phyloP scores from a whole-genome alignment of 2,329 filamentous ascomycete genomes.

The Diaporthe vexans region DNA sequence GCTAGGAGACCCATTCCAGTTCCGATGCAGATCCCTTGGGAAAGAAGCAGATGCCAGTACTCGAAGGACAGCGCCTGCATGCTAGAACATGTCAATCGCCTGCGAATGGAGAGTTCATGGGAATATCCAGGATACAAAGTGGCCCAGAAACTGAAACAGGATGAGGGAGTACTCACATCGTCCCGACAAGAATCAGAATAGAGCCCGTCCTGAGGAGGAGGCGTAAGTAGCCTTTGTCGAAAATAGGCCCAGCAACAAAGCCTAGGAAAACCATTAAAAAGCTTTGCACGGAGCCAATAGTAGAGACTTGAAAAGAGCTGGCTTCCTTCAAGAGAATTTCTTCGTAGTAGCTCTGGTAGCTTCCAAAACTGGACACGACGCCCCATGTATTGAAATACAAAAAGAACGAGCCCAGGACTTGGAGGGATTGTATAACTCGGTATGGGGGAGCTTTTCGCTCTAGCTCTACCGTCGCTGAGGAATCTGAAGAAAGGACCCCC shows the following conservation, averaged over 20 bases:
- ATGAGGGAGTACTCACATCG: slow-evolving; percentile 49
- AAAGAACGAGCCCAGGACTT: slow-evolving; percentile 65
- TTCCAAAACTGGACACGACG: slow-evolving; percentile 54
- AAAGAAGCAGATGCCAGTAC: slow-evolving; percentile 57
- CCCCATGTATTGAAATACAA: slow-evolving; percentile 54
- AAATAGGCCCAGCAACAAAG: slow-evolving; percentile 56
- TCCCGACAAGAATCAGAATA: slow-evolving; percentile 54
- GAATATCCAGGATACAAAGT: neutral
- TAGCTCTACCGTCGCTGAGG: slow-evolving; percentile 34
- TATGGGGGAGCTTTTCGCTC: slow-evolving; percentile 32
- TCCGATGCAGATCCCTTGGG: slow-evolving; percentile 35
- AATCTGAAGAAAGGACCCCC: slow-evolving; percentile 39
- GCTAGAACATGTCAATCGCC: slow-evolving; percentile 1
- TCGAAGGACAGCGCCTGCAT: slow-evolving; percentile 58
- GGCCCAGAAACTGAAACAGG: too few relatives aligned
- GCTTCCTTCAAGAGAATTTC: slow-evolving; percentile 49
- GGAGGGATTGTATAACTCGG: slow-evolving; percentile 54
- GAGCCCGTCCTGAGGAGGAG: slow-evolving; percentile 53
- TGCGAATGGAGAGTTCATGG: neutral
- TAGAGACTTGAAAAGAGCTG: slow-evolving; percentile 58
- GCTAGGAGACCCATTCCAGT: slow-evolving; percentile 51
- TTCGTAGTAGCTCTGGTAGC: slow-evolving; percentile 61
- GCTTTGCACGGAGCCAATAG: slow-evolving; percentile 60
- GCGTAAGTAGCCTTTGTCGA: slow-evolving; percentile 58
- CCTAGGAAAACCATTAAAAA: slow-evolving; percentile 58